Evolutionary conservation across 2,329 filamentous ascomycete genomes (phyloP).

Genomic region (Aspergillus fijiensis): DNA sequence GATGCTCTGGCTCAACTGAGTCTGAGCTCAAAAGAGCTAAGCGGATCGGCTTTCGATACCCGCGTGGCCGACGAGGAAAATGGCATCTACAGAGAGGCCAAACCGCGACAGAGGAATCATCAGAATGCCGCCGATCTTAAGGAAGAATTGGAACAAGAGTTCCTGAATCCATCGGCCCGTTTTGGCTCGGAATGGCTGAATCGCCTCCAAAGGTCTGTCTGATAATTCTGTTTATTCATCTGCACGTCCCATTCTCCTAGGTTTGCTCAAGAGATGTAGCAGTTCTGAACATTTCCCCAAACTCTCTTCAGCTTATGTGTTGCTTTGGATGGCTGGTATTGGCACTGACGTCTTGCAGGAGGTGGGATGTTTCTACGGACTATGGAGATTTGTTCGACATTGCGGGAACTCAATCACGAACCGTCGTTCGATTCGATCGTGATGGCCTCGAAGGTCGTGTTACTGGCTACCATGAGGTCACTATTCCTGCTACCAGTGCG

Average conservation of each 20-base stretch:
- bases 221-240: background rate
- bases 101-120: slow-evolving; percentile 45
- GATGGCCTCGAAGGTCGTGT: slow-evolving; percentile 91
- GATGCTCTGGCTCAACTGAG: slow-evolving; percentile 30
- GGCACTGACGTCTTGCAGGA: slow-evolving; percentile 34
- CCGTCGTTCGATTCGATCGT: slow-evolving; percentile 87
- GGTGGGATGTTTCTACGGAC: slow-evolving; percentile 80
- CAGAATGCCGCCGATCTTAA: slow-evolving; percentile 62
- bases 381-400: slow-evolving; percentile 82
- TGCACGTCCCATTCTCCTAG: background rate
- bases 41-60: slow-evolving; percentile 28
- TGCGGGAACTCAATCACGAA: slow-evolving; percentile 87
- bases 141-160: slow-evolving; percentile 69
- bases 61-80: slow-evolving; percentile 32
- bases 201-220: slow-evolving; percentile 69
- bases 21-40: slow-evolving; percentile 25
- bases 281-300: background rate
- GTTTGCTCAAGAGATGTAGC: background rate
- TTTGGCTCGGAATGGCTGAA: slow-evolving; percentile 89
- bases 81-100: slow-evolving; percentile 34
- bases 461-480: slow-evolving; percentile 91
- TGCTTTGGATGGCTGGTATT: background rate
- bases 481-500: slow-evolving; percentile 81
- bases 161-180: slow-evolving; percentile 72
- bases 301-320: slow-evolving; percentile 5